phyloP scores from a whole-genome alignment of 2,329 filamentous ascomycete species.

The Cladosporium sp. region DNA sequence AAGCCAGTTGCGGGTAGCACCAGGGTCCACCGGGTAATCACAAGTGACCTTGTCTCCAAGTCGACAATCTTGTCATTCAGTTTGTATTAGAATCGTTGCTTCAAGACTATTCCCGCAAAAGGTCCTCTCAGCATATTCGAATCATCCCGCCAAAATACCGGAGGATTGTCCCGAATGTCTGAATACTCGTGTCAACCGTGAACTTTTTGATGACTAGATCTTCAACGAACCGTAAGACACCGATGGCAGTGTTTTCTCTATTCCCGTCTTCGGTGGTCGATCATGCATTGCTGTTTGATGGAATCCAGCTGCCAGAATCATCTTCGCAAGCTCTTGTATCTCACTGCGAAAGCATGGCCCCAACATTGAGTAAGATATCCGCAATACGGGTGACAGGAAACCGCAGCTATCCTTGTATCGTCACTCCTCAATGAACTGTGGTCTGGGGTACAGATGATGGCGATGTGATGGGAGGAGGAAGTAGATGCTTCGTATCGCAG shows the following conservation, averaged over 20 bases:
- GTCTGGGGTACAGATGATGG: background rate
- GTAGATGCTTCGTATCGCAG: no score
- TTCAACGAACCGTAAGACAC: slow-evolving; percentile 19
- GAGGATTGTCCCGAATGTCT: slow-evolving; percentile 22
- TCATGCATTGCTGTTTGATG: slow-evolving; percentile 21
- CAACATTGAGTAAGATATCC: slow-evolving; percentile 31
- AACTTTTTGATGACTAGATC: slow-evolving; percentile 18
- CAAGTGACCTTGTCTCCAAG: slow-evolving; percentile 21
- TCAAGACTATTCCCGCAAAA: slow-evolving; percentile 16
- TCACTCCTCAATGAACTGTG: background rate
- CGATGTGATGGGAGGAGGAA: no score
- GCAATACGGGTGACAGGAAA: slow-evolving; percentile 30
- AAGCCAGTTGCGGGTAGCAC: slow-evolving; percentile 23
- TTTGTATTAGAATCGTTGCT: slow-evolving; percentile 7
- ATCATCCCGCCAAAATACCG: slow-evolving; percentile 23
- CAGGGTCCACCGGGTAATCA: slow-evolving; percentile 18
- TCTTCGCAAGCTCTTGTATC: slow-evolving; percentile 24
- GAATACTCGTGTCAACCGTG: slow-evolving; percentile 14
- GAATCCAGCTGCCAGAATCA: slow-evolving; percentile 24
- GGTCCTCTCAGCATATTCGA: slow-evolving; percentile 22
- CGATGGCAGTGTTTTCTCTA: slow-evolving; percentile 15
- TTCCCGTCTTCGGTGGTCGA: slow-evolving; percentile 22
- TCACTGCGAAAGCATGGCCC: slow-evolving; percentile 28
- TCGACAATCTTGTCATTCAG: slow-evolving; percentile 20
- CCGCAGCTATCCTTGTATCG: background rate